Percentiles rank a stretch among this genome's conserved stretches.
These are phyloP conservation scores for Pneumocystis sp. DNA, from an alignment of 1,139 yeast genomes.

Conservation along the genomic window DNA sequence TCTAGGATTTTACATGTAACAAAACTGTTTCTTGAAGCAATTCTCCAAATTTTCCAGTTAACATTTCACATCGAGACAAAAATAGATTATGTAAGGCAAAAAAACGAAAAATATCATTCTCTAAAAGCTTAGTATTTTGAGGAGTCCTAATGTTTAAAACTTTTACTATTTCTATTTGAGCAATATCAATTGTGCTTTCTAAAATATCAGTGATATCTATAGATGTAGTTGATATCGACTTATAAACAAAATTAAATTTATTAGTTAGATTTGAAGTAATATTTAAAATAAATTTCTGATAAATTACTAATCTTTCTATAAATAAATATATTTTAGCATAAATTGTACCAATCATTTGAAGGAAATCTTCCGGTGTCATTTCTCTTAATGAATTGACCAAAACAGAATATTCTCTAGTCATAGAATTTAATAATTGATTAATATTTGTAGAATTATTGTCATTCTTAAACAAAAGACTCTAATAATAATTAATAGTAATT, in stretches of 20 bases:
- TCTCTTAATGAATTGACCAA: slow-evolving; percentile 46
- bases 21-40: slow-evolving; percentile 34
- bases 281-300: slow-evolving; percentile 66
- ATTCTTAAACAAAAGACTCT: slow-evolving; percentile 38
- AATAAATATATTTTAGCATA: slow-evolving; percentile 57
- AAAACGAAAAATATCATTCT: slow-evolving; percentile 44
- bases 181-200: slow-evolving; percentile 50
- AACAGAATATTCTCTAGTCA: slow-evolving; percentile 21
- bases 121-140: slow-evolving; percentile 39
- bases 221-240: neutral
- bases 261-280: slow-evolving; percentile 43
- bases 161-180: slow-evolving; percentile 66
- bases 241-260: slow-evolving; percentile 3
- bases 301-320: slow-evolving; percentile 55
- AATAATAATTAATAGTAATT: neutral
- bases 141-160: slow-evolving; percentile 66
- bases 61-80: slow-evolving; percentile 68
- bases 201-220: slow-evolving; percentile 29
- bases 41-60: slow-evolving; percentile 56
- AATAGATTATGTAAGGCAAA: slow-evolving; percentile 57
- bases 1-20: neutral
- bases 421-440: neutral
- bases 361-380: slow-evolving; percentile 61
- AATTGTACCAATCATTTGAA: slow-evolving; percentile 47
- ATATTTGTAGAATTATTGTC: slow-evolving; percentile 19